Percentiles rank a stretch among this genome's conserved stretches.
Evolutionary conservation across 768 basidiomycete species (phyloP).

Genomic region (Mycena pura): DNA sequence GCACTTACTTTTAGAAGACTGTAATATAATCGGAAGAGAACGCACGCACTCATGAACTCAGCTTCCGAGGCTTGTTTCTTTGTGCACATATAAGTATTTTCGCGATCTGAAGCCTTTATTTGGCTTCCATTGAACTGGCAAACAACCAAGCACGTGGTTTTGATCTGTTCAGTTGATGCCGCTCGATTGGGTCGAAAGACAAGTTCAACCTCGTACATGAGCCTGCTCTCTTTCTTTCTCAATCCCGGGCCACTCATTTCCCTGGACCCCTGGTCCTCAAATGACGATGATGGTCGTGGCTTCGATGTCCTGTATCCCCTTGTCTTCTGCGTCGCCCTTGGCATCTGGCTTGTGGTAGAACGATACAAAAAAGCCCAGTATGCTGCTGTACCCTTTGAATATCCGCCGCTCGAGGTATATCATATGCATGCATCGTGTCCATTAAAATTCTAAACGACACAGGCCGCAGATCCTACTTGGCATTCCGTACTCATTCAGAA

Average conservation of each 20-base stretch:
- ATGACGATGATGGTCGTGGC: conserved; percentile 53
- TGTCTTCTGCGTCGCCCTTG: conserved; percentile 73
- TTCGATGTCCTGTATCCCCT: conserved; percentile 72
- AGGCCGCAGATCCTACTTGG: conserved; percentile 69
- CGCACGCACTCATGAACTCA: no score
- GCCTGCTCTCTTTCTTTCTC: conserved; percentile 21
- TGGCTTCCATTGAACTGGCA: no score
- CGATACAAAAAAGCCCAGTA: conserved; percentile 79
- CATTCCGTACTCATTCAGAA: conserved; percentile 58
- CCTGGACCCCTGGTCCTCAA: conserved; percentile 57
- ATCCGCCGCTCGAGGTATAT: conserved; percentile 64
- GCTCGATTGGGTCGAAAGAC: background rate
- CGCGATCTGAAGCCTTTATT: no score
- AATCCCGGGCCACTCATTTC: conserved; percentile 53
- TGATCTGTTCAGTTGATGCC: no score
- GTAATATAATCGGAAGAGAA: no score
- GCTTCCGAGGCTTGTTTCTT: no score
- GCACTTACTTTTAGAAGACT: no score
- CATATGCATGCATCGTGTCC: conserved; percentile 1
- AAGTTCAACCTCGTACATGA: conserved; percentile 3
- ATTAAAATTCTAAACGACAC: conserved; percentile 2
- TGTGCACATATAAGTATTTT: no score
- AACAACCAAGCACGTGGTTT: no score
- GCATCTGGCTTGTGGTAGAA: conserved; percentile 80
- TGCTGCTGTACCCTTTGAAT: conserved; percentile 72